Evolutionary conservation across 176 grass and related monocot species (phyloP).

Genomic region (Dendrocalamus sinicus): DNA sequence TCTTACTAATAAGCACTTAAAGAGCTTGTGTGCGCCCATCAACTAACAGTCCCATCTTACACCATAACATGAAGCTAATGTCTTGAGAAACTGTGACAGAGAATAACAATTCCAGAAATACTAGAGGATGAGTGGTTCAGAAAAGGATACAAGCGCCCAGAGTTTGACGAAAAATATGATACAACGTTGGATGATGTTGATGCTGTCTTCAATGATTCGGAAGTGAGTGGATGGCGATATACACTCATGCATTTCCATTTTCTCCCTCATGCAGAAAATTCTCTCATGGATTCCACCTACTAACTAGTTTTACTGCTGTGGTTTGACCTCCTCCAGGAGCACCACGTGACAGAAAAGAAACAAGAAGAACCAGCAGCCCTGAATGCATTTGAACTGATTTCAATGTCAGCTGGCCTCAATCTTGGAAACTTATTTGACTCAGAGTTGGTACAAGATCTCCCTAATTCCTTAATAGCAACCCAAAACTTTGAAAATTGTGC

Average conservation of each 20-base stretch:
- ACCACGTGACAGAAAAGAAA: constrained; percentile 84
- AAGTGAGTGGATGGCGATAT: constrained; percentile 61
- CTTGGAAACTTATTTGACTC: constrained; percentile 93
- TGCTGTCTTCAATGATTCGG: constrained; percentile 88
- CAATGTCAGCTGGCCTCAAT: constrained; percentile 88
- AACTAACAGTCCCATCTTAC: background rate
- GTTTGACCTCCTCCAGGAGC: constrained; percentile 56
- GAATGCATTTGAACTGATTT: constrained; percentile 96
- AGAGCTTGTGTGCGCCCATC: background rate
- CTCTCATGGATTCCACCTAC: background rate
- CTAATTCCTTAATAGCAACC: background rate
- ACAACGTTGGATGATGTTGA: constrained; percentile 77
- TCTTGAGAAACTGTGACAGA: constrained; percentile 49
- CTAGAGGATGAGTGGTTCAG: constrained; percentile 93
- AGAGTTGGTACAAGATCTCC: constrained; percentile 58
- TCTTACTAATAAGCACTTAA: background rate
- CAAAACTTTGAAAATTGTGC: constrained; percentile 4
- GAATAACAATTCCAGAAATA: constrained; percentile 91
- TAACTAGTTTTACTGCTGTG: constrained; percentile 3
- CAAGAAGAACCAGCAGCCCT: constrained; percentile 87
- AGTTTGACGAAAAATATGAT: constrained; percentile 82
- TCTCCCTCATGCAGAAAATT: constrained; percentile 13
- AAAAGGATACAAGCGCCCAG: constrained; percentile 75
- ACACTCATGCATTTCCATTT: constrained; percentile 8
- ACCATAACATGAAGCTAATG: constrained; percentile 22